These are phyloP conservation scores for Fusarium sp. DNA, from an alignment of 2,329 filamentous ascomycete species.

Conservation along the genomic window DNA sequence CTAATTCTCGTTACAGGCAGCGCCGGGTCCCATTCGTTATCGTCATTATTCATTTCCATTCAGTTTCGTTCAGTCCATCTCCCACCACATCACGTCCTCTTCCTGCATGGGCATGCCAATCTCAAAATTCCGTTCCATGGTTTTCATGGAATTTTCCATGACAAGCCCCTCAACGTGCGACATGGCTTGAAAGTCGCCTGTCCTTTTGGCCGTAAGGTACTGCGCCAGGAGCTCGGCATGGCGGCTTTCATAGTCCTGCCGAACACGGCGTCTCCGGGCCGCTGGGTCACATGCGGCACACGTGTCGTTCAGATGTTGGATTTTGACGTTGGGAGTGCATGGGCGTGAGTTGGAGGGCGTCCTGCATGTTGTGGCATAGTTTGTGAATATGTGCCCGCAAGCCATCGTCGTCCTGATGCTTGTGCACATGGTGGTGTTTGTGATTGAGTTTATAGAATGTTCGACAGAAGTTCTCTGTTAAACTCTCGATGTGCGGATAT, in stretches of 20 bases:
- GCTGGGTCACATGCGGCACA: slow-evolving; percentile 57
- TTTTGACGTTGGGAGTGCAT: slow-evolving; percentile 33
- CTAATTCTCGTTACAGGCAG: slow-evolving; percentile 10
- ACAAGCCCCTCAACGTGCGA: slow-evolving; percentile 42
- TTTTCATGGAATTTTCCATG: slow-evolving; percentile 36
- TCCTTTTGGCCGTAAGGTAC: slow-evolving; percentile 48
- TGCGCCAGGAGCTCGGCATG: slow-evolving; percentile 47
- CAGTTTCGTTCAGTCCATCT: slow-evolving; percentile 26
- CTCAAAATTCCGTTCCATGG: slow-evolving; percentile 45
- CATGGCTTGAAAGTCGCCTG: slow-evolving; percentile 47
- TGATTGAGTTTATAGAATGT: slow-evolving; percentile 13
- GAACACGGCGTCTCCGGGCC: slow-evolving; percentile 46
- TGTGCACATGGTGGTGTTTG: slow-evolving; percentile 42
- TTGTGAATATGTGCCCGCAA: slow-evolving; percentile 48
- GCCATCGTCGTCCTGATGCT: slow-evolving; percentile 48
- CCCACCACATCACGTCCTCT: slow-evolving; percentile 45
- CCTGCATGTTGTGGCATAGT: slow-evolving; percentile 19
- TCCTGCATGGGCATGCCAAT: slow-evolving; percentile 39
- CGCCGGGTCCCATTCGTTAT: slow-evolving; percentile 5
- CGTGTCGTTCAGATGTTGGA: slow-evolving; percentile 53
- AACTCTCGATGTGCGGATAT: neutral
- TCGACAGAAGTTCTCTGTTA: neutral
- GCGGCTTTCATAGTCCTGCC: slow-evolving; percentile 48
- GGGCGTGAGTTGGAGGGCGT: slow-evolving; percentile 13
- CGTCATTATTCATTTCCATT: slow-evolving; percentile 5